Base-by-base conservation (phyloP, 768 basidiomycete species). In the Candolleomyces aberdarensis region DNA sequence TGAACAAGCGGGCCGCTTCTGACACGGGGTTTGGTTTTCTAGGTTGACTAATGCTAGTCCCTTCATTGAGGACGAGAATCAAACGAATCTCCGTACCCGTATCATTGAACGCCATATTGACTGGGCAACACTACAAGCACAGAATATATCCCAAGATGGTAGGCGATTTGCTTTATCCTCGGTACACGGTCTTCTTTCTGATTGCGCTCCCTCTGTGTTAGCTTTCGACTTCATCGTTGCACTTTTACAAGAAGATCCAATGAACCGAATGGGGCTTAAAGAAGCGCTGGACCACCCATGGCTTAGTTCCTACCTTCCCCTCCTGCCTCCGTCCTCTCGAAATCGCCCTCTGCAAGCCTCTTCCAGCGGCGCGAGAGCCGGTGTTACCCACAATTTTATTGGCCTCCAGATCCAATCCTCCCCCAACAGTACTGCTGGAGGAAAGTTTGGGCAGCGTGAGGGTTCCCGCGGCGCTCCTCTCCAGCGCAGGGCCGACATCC, bases 11-110 rank as follows among this genome's bases (percentile, higher is more conserved):
- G 39, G 47, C 19, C 43, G 44, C 53, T 54, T 60, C 59, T 58
- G 70, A 59, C 61, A 46, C 44, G 8, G 15, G 19, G 44, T 7
- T 22, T 47, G 5, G 22, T 52, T 56, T 48, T 47, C 50, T 59
- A 92, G 91, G 91, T 72, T 95, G 46, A 88, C 90, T 0, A 88
- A 90, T 69, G 69, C 85, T 0, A 85, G 81, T 39, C 94, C 95
- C 0, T 96, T 98, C 75, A 78, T 89, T 40, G 92, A 95, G 63
- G 85, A 92, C 40, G 85, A 85, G n/a, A 74, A 74, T 43, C 76
- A 80, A 29, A 73, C 76, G 2, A 85, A 87, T 57, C 77, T 95
- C 44, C 83, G 84, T 52, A 75, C 82, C 51, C 83, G 88, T 6
- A 86, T 92, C 54, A 69, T 76, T 3, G 74, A 74, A 20, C 85